Evolutionary conservation across 2,329 filamentous ascomycete genomes (phyloP).

Genomic region (Massarina eburnea): DNA sequence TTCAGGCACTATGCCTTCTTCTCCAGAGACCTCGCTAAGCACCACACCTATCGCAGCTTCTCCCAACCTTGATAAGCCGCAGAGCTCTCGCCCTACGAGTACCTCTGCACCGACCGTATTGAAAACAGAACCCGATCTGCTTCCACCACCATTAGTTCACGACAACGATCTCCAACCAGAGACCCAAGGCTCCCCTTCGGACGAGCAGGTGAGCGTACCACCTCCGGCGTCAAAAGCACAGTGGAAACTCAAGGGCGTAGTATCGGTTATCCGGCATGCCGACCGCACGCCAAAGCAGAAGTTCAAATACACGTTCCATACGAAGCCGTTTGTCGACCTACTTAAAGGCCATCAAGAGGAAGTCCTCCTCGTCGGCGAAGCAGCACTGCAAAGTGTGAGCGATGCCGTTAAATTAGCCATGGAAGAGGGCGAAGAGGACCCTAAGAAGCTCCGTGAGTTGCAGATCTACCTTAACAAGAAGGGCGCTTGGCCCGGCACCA

Average conservation of each 20-base stretch:
- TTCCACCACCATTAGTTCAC: conserved; percentile 26
- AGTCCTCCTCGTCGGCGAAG: conserved; percentile 88
- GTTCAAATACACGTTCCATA: conserved; percentile 99
- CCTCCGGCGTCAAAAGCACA: conserved; percentile 75
- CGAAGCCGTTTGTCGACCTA: conserved; percentile 90
- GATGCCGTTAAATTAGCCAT: conserved; percentile 83
- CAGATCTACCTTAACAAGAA: conserved; percentile 90
- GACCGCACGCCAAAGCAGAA: conserved; percentile 98
- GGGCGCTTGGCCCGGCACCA: conserved; percentile 90
- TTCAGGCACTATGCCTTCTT: conserved; percentile 41
- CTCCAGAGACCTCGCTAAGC: conserved; percentile 49
- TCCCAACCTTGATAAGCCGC: conserved; percentile 45
- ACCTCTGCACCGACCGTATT: conserved; percentile 22
- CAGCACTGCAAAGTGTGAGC: conserved; percentile 84
- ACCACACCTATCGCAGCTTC: conserved; percentile 48
- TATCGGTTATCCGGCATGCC: conserved; percentile 93
- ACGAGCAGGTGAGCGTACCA: conserved; percentile 43
- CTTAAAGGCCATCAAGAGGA: conserved; percentile 96
- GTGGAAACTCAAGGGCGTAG: conserved; percentile 97
- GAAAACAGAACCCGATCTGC: conserved; percentile 36
- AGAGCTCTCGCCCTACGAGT: conserved; percentile 19
- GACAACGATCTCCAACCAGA: conserved; percentile 27
- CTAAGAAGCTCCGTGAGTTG: conserved; percentile 79
- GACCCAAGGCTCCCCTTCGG: conserved; percentile 29
- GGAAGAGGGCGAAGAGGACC: conserved; percentile 78